Base-by-base conservation (phyloP, 2,329 filamentous ascomycete species). In the Aspergillus brasiliensis region DNA sequence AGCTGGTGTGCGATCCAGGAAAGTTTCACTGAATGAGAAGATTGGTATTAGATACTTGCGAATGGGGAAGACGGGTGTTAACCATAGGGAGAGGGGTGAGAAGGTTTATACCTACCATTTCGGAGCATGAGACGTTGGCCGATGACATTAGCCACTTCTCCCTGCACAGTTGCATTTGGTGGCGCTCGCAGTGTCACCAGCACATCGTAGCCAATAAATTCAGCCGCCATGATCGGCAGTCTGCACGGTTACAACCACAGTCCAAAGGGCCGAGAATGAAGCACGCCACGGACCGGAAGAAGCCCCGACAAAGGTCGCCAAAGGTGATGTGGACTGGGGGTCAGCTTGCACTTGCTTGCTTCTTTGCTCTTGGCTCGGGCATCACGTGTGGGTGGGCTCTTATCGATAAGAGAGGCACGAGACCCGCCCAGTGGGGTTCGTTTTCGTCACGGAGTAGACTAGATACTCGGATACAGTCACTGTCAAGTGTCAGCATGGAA, bases 191-290 rank as follows among this genome's bases (percentile, higher is more conserved):
- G 82, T 37, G 88, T 89, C 69, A 95, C 88, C 61, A 87, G 80
- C 77, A 95, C 91, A 61, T 88, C 87, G 74, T 91, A 84, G 62
- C 91, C 91, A 70, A 91, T 86, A 73, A 94, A 92, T 71, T 87
- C 82, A 61, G 83, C 82, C 51, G 88, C 86, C 88, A 90, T 90
- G 67, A 60, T 77, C 21, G n/a, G 62, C 60, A 53, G 51, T 28
- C 8, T 27, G 42, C 52, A 46, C 10, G 37, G 8, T 8, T 17
- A 11, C 15, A 21, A 23, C 23, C 10, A 15, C 44, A 27, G 8
- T 48, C 21, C 21, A 27, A 15, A 48, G 44, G 23, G 17, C 46
- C 15, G n/a, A 8, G 23, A n/a, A 49, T 10, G 19, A 27, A 57
- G 19, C 61, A 65, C 61, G 44, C 51, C 60, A 57, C 34, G 28